Conservation (phyloP, 2,329 filamentous ascomycete genomes). For the Pestalotiopsis sp. region DNA sequence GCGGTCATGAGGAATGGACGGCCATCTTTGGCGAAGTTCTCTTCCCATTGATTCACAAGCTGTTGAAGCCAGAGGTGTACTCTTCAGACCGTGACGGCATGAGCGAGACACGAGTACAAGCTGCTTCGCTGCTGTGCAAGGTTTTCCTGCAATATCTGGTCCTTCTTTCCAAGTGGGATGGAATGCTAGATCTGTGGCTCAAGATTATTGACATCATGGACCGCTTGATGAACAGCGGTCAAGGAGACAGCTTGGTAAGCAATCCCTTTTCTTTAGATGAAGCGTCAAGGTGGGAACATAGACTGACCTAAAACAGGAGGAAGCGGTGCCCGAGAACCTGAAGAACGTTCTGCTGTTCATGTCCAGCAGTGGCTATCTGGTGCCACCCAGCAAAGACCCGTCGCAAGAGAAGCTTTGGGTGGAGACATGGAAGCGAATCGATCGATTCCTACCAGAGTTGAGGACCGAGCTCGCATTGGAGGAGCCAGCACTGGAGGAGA, state of each 20-base stretch:
- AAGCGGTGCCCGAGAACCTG: constrained; percentile 91
- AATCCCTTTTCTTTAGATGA: neutral
- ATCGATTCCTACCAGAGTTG: constrained; percentile 65
- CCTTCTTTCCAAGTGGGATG: constrained; percentile 80
- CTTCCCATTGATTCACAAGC: constrained; percentile 83
- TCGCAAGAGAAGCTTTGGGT: constrained; percentile 60
- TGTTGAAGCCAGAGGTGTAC: constrained; percentile 94
- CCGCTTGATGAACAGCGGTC: constrained; percentile 91
- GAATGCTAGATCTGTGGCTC: constrained; percentile 89
- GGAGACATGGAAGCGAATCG: constrained; percentile 68
- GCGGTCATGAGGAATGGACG: constrained; percentile 87
- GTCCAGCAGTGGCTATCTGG: constrained; percentile 84
- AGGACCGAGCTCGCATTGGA: constrained; percentile 59
- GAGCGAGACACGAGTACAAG: constrained; percentile 92
- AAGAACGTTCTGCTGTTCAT: constrained; percentile 98
- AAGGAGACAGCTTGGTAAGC: constrained; percentile 84
- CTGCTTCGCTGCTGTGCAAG: constrained; percentile 88
- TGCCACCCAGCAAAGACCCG: constrained; percentile 64
- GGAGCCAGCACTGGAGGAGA: constrained; percentile 29
- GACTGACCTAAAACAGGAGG: constrained; percentile 61
- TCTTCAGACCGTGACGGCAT: constrained; percentile 89
- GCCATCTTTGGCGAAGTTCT: constrained; percentile 93
- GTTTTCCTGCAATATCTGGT: constrained; percentile 95
- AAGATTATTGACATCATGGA: constrained; percentile 95
- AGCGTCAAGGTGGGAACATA: neutral